These are phyloP conservation scores for Cytospora mali DNA, from an alignment of 2,329 filamentous ascomycete species.

Conservation along the genomic window DNA sequence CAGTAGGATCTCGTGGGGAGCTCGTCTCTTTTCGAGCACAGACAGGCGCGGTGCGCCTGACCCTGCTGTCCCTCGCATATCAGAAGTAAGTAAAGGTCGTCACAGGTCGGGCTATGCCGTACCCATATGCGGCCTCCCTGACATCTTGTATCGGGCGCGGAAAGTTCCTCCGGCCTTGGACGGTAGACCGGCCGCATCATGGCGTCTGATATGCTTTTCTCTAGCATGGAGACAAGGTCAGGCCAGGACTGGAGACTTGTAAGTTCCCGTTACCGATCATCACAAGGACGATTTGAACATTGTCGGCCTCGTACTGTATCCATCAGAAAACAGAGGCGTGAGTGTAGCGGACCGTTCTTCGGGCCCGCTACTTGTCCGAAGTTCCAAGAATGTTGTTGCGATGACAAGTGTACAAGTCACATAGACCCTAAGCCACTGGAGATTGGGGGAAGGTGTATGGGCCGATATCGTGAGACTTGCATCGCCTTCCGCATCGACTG, in stretches of 20 bases:
- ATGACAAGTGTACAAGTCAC: constrained; percentile 7
- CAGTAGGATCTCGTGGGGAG: background rate
- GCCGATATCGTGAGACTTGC: constrained; percentile 10
- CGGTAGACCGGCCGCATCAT: constrained; percentile 15
- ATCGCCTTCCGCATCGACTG: constrained; percentile 10
- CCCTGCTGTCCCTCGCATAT: constrained; percentile 10
- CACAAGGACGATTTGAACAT: background rate
- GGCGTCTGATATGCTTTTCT: constrained; percentile 15
- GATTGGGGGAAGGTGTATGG: constrained; percentile 1
- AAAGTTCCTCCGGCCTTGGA: constrained; percentile 12
- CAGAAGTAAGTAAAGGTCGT: constrained; percentile 14
- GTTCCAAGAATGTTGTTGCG: background rate
- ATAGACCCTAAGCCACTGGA: constrained; percentile 5
- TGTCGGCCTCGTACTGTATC: background rate
- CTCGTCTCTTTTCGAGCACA: background rate
- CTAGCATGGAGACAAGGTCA: background rate
- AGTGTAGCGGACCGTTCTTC: background rate
- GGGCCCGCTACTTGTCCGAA: constrained; percentile 16
- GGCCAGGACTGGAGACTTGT: background rate
- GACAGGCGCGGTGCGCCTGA: background rate
- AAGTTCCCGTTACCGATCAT: background rate
- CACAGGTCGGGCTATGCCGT: constrained; percentile 14
- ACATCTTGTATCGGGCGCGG: constrained; percentile 12
- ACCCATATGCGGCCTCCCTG: constrained; percentile 15
- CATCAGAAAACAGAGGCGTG: background rate